A percentile compares a stretch with the other conserved stretches of the same genome.
phyloP scores from a whole-genome alignment of 2,329 filamentous ascomycete species.

The Lecanoromycetidae sp. region DNA sequence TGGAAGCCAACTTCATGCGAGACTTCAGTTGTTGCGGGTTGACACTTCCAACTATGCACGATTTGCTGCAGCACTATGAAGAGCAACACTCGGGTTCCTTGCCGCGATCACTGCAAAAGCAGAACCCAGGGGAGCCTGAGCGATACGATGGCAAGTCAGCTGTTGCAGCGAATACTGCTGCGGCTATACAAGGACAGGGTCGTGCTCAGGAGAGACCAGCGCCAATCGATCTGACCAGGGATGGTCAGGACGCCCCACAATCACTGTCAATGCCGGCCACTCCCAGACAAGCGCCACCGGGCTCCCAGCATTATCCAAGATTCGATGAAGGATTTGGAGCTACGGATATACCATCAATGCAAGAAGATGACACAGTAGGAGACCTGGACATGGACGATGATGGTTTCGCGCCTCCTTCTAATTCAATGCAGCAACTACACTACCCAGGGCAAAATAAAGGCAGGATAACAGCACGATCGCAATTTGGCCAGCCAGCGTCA shows the following conservation, averaged over 20 bases:
- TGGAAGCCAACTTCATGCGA: slow-evolving; percentile 95
- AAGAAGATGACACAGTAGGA: slow-evolving; percentile 70
- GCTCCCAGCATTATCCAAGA: slow-evolving; percentile 20
- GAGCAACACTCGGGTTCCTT: slow-evolving; percentile 73
- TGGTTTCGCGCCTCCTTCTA: slow-evolving; percentile 36
- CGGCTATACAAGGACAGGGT: slow-evolving; percentile 33
- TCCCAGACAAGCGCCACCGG: slow-evolving; percentile 20
- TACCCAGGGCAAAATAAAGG: slow-evolving; percentile 57
- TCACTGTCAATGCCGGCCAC: slow-evolving; percentile 18
- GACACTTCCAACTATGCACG: slow-evolving; percentile 81
- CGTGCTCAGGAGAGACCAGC: slow-evolving; percentile 35
- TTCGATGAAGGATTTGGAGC: slow-evolving; percentile 9
- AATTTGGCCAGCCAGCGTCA: slow-evolving; percentile 44
- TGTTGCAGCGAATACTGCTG: slow-evolving; percentile 32
- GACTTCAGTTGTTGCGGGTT: slow-evolving; percentile 93
- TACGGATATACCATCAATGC: slow-evolving; percentile 6
- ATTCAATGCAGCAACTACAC: slow-evolving; percentile 25
- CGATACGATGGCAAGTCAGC: slow-evolving; percentile 39
- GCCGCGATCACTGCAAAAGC: slow-evolving; percentile 33
- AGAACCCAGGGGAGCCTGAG: slow-evolving; percentile 39
- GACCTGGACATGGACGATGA: slow-evolving; percentile 97
- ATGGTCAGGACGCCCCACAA: slow-evolving; percentile 21
- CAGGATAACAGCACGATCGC: slow-evolving; percentile 48
- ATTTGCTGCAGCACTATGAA: slow-evolving; percentile 92
- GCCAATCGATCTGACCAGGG: slow-evolving; percentile 24